Percentiles rank a stretch among this genome's conserved stretches.
phyloP scores from a whole-genome alignment of 768 basidiomycete species.

The Leucocoprinus birnbaumii region DNA sequence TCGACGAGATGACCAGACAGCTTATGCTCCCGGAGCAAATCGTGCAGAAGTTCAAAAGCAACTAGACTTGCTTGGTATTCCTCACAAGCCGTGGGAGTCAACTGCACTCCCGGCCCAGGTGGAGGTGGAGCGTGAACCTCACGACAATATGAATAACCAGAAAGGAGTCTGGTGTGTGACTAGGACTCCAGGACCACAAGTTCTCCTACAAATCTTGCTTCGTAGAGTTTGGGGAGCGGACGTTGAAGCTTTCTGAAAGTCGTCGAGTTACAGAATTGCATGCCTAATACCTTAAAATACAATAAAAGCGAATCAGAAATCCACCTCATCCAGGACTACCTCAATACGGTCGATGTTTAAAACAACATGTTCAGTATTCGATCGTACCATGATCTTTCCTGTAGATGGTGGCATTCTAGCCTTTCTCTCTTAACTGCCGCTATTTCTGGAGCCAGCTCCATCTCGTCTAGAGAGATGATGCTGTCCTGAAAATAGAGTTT shows the following conservation, averaged over 20 bases:
- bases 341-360: conserved; percentile 9
- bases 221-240: conserved; percentile 15
- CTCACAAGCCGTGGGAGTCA: conserved; percentile 42
- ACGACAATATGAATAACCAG: conserved; percentile 1
- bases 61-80: conserved; percentile 33
- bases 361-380: conserved; percentile 21
- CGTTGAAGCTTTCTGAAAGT: background rate
- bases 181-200: conserved; percentile 62
- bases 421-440: conserved; percentile 16
- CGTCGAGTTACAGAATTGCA: background rate
- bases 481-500: conserved; percentile 22
- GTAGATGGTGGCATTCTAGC: background rate
- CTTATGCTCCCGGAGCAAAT: conserved; percentile 63
- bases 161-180: conserved; percentile 45
- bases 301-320: no score
- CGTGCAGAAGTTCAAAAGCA: conserved; percentile 60
- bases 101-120: conserved; percentile 53
- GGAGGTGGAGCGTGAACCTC: conserved; percentile 35
- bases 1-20: conserved; percentile 61
- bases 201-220: conserved; percentile 25
- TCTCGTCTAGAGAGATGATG: conserved; percentile 17
- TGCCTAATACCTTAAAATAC: background rate
- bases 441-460: conserved; percentile 23
- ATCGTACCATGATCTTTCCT: conserved; percentile 15
- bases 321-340: no score